Evolutionary conservation across 495 filamentous ascomycete genomes (phyloP).

Genomic region (Penicillium mononematosum): DNA sequence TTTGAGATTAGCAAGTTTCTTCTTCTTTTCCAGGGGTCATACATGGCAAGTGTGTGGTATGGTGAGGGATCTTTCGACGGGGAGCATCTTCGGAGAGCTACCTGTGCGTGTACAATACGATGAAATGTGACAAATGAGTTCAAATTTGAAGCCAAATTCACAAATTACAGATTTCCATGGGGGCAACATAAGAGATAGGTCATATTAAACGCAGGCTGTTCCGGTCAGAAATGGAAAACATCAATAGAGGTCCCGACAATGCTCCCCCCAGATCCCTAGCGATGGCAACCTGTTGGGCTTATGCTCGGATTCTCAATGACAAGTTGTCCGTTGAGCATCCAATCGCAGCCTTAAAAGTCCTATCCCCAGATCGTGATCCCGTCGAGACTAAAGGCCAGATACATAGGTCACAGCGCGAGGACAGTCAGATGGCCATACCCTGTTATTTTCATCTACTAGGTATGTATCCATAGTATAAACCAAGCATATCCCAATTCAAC

Average conservation of each 20-base stretch:
- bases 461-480: not conserved
- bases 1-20: not conserved
- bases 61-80: not conserved
- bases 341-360: no score
- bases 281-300: no score
- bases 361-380: not conserved
- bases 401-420: not conserved
- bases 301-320: no score
- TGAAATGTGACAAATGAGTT: slow-evolving; percentile 10
- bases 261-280: no score
- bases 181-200: not conserved
- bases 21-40: not conserved
- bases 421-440: not conserved
- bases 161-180: not conserved
- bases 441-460: not conserved
- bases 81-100: not conserved
- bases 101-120: not conserved
- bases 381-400: not conserved
- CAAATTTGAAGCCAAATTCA: not conserved
- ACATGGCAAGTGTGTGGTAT: not conserved
- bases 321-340: no score
- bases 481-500: not conserved
- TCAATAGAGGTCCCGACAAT: not conserved
- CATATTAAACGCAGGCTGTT: not conserved
- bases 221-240: not conserved